These are phyloP conservation scores for Talinum fruticosum DNA, from an alignment of 148 eudicot genomes.

Conservation along the genomic window DNA sequence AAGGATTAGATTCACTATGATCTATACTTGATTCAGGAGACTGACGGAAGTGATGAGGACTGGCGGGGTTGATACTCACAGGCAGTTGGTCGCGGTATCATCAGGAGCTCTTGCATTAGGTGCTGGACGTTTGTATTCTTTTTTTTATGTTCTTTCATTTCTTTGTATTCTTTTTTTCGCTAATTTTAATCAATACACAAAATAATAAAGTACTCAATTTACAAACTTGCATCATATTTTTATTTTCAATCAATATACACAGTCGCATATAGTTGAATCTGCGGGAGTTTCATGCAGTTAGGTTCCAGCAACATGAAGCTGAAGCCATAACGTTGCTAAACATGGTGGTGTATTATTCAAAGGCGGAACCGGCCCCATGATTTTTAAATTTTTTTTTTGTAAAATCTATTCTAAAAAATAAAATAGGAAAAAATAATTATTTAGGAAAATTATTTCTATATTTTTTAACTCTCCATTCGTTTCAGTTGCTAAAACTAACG, in stretches of 20 bases:
- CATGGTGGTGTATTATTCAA: neutral
- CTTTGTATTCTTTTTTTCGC: no score
- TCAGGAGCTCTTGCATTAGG: neutral
- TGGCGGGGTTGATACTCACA: neutral
- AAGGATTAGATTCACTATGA: neutral
- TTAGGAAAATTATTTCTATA: no score
- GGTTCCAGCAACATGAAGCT: neutral
- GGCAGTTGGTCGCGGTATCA: neutral
- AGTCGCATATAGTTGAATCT: neutral
- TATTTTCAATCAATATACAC: no score
- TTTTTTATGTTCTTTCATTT: no score
- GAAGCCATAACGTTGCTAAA: neutral
- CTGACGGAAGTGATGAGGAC: constrained; percentile 10
- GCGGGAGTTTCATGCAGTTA: neutral
- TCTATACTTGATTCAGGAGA: neutral
- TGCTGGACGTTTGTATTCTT: neutral
- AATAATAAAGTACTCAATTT: no score
- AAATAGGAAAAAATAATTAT: no score
- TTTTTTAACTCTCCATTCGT: no score
- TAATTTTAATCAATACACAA: no score
- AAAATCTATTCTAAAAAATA: no score
- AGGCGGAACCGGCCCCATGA: no score
- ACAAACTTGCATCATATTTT: neutral
- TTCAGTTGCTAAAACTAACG: no score
- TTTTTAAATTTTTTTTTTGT: no score